Percentiles rank a stretch among this genome's conserved stretches.
These are phyloP conservation scores for Didymella pomorum DNA, from an alignment of 2,329 filamentous ascomycete species.

Conservation along the genomic window DNA sequence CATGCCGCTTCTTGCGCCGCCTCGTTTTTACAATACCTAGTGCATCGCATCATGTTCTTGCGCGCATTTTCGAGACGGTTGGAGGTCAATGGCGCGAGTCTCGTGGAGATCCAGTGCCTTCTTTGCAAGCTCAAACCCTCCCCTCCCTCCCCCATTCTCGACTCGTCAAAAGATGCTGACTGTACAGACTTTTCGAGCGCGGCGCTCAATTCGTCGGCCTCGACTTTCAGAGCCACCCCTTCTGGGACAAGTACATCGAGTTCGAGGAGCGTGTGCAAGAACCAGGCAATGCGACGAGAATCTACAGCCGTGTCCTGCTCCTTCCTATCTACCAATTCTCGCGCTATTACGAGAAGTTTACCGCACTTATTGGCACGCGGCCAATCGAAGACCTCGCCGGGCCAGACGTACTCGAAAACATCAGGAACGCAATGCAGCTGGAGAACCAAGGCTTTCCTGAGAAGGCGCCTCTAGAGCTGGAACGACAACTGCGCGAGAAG, in stretches of 20 bases:
- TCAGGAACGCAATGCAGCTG: slow-evolving; percentile 75
- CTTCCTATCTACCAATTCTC: slow-evolving; percentile 97
- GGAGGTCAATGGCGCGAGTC: slow-evolving; percentile 27
- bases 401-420: slow-evolving; percentile 70
- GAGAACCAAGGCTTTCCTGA: slow-evolving; percentile 63
- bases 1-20: slow-evolving; percentile 45
- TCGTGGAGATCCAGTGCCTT: slow-evolving; percentile 20
- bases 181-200: slow-evolving; percentile 84
- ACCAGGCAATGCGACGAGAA: slow-evolving; percentile 74
- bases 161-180: slow-evolving; percentile 21
- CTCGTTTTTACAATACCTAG: slow-evolving; percentile 43
- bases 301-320: slow-evolving; percentile 81
- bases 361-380: slow-evolving; percentile 73
- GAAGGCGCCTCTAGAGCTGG: slow-evolving; percentile 78
- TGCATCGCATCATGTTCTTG: slow-evolving; percentile 26
- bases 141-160: slow-evolving; percentile 15
- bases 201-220: slow-evolving; percentile 84
- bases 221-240: slow-evolving; percentile 92
- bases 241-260: slow-evolving; percentile 99
- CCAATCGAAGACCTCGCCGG: slow-evolving; percentile 78
- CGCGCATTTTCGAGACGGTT: slow-evolving; percentile 19
- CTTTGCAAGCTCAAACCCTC: slow-evolving; percentile 30
- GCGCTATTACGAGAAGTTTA: slow-evolving; percentile 91
- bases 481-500: slow-evolving; percentile 80
- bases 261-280: slow-evolving; percentile 82